Evolutionary conservation across 208 protist genomes (phyloP).

Genomic region (Angomonas ambiguus): DNA sequence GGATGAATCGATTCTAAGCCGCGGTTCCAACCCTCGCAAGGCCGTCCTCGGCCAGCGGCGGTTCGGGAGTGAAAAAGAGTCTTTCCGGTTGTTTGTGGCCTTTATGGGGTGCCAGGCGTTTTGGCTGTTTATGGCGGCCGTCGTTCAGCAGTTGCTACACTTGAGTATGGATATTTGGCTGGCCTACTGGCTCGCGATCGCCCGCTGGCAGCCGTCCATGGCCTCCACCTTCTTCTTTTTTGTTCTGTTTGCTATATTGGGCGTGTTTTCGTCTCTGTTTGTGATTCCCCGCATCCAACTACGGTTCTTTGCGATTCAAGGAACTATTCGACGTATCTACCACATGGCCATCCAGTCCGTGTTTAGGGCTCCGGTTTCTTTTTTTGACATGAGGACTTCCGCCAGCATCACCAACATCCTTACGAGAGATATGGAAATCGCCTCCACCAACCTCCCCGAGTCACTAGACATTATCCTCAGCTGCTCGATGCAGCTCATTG

Average conservation of each 20-base stretch:
- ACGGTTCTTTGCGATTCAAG: conserved; percentile 30
- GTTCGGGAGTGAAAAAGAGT: conserved; percentile 4
- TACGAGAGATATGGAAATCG: conserved; percentile 41
- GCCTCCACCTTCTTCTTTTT: conserved; percentile 1
- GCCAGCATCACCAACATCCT: conserved; percentile 37
- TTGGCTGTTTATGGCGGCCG: conserved; percentile 31
- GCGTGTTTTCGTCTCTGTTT: conserved; percentile 19
- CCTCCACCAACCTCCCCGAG: conserved; percentile 30
- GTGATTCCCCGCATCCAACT: conserved; percentile 30
- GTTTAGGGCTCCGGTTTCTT: conserved; percentile 37
- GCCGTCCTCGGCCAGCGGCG: not conserved
- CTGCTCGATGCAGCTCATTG: conserved; percentile 33
- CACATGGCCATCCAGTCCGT: conserved; percentile 39
- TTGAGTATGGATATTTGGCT: conserved; percentile 46
- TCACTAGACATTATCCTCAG: conserved; percentile 39
- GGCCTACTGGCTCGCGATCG: conserved; percentile 32
- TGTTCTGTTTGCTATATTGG: conserved; percentile 20
- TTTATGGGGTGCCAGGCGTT: conserved; percentile 47
- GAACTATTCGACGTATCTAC: conserved; percentile 38
- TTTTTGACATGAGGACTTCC: conserved; percentile 43
- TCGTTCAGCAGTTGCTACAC: conserved; percentile 35
- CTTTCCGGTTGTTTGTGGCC: conserved; percentile 11
- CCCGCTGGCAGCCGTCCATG: not conserved
- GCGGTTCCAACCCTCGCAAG: conserved; percentile 2
- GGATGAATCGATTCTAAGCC: conserved; percentile 2